Evolutionary conservation across 1,284 basidiomycete genomes (phyloP), one percentile per base, ranked within the genome.

Genomic region (Ceratobasidium theobromae): DNA sequence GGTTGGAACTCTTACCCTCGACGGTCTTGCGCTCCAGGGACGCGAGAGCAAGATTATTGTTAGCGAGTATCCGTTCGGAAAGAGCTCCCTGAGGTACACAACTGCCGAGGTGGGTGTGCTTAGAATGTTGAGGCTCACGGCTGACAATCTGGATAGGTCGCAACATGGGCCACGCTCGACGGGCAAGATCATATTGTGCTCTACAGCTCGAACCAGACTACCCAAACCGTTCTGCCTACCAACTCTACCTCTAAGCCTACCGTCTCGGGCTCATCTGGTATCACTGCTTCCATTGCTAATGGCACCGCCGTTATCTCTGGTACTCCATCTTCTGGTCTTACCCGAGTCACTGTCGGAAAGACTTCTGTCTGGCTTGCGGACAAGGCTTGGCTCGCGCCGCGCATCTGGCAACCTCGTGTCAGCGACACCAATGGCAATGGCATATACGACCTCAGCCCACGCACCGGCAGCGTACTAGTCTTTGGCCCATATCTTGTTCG

Each of bases 121-220:
- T 23, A 23, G 33, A 9, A 21, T n/a, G 41, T 4, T 1, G 33
- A 25, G 2, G 4, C 8, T 3, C 8, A 3, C 21, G 30, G 45
- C 21, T 35, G 32, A 51, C 30, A 27, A 35, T 1, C 4, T 2
- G 23, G 2, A 4, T 57, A 78, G 76, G 71, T 79, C 18, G 70
- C 78, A 68, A 77, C 77, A 0, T 77, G 76, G 77, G 68, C 72
- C 8, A 78, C 76, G 1, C 75, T 77, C 41, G 76, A 76, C 25
- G 68, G 69, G 12, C 64, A 73, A 2, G 78, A 80, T 68, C 75
- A 75, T 8, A 72, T 80, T 28, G 69, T 80, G 1, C 71, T 77
- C 8, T 80, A 80, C 65, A 76, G 77, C 16, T 71, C 9, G 66
- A 78, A 75, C 1, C 77, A 79, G 57, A 71, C 73, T 25, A 65